Evolutionary conservation across 2,329 filamentous ascomycete species (phyloP).

Genomic region (Aspergillus versicolor): DNA sequence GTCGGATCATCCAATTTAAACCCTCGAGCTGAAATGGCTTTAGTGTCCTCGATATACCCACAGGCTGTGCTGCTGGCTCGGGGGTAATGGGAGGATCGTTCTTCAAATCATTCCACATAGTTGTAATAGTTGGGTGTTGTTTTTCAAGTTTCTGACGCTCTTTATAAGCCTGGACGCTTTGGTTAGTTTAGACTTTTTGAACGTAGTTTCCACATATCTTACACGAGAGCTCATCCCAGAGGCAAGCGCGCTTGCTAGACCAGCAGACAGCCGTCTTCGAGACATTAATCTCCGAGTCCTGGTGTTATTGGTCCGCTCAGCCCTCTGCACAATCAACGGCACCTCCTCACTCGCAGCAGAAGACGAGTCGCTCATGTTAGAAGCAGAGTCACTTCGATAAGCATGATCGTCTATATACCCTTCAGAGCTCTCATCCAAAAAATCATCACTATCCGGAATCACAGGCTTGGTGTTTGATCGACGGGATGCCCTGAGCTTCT

Average conservation of each 20-base stretch:
- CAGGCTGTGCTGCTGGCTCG: conserved; percentile 67
- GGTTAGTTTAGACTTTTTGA: conserved; percentile 30
- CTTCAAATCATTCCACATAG: conserved; percentile 81
- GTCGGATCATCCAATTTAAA: conserved; percentile 87
- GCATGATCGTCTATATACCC: conserved; percentile 19
- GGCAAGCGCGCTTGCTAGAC: neutral
- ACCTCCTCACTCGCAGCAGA: conserved; percentile 23
- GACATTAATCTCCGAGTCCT: conserved; percentile 1
- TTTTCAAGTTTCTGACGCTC: conserved; percentile 69
- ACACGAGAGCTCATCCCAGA: conserved; percentile 29
- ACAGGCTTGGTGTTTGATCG: conserved; percentile 10
- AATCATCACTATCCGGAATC: conserved; percentile 17
- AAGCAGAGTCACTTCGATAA: conserved; percentile 16
- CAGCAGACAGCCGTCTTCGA: conserved; percentile 3
- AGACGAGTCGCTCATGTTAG: neutral
- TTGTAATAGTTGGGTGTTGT: conserved; percentile 73
- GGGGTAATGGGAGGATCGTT: conserved; percentile 65
- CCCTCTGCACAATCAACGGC: conserved; percentile 5
- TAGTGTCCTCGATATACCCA: conserved; percentile 74
- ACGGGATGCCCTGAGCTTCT: conserved; percentile 15
- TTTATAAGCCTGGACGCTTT: conserved; percentile 34
- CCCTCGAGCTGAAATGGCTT: conserved; percentile 95
- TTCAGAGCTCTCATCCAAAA: conserved; percentile 14
- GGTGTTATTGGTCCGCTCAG: neutral
- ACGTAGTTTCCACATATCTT: conserved; percentile 26